phyloP scores from a whole-genome alignment of 768 basidiomycete species.

The Nidularia sp. region DNA sequence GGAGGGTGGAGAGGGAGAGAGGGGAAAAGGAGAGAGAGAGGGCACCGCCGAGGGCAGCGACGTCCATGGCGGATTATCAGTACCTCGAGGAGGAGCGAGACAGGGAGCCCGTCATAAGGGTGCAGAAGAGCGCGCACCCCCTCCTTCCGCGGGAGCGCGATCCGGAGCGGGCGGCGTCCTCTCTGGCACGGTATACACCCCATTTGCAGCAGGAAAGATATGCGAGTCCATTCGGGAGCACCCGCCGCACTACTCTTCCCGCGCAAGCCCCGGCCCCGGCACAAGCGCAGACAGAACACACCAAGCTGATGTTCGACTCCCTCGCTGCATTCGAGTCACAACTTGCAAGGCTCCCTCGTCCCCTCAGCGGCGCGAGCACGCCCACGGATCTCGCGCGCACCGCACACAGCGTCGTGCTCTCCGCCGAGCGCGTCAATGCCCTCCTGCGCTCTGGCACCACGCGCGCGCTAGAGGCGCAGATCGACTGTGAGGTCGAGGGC shows the following conservation, averaged over 20 bases:
- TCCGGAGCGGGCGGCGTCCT: constrained; percentile 13
- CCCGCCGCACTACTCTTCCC: constrained; percentile 4
- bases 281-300: constrained; percentile 48
- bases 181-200: constrained; percentile 12
- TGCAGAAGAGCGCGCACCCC: constrained; percentile 35
- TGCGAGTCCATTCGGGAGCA: constrained; percentile 23
- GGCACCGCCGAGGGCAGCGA: constrained; percentile 36
- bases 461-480: constrained; percentile 66
- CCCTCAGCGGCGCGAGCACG: constrained; percentile 20
- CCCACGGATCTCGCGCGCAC: constrained; percentile 53
- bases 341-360: constrained; percentile 46
- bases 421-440: constrained; percentile 64
- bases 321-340: constrained; percentile 68
- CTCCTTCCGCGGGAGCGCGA: constrained; percentile 7
- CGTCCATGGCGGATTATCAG: constrained; percentile 52
- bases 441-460: constrained; percentile 53
- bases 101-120: constrained; percentile 24
- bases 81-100: constrained; percentile 16
- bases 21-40: constrained; percentile 4
- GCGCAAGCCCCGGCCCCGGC: constrained; percentile 11
- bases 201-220: constrained; percentile 6
- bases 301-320: constrained; percentile 66
- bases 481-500: constrained; percentile 60
- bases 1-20: constrained; percentile 1
- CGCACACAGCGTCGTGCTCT: constrained; percentile 60